Evolutionary conservation across 1,139 yeast species (phyloP).

Genomic region (Magnusiomyces magnusii): DNA sequence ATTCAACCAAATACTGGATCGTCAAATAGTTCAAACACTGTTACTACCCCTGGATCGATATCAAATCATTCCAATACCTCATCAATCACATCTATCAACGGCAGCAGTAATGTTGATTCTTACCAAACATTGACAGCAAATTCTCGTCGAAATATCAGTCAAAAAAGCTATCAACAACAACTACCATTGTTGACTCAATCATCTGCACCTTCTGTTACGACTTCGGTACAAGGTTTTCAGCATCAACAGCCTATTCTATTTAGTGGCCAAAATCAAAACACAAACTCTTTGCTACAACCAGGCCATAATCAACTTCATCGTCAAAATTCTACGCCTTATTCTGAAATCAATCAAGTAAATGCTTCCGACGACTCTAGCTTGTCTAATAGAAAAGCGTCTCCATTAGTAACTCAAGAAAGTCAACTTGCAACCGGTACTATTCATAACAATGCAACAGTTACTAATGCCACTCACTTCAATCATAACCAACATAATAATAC

Average conservation of each 20-base stretch:
- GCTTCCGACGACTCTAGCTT: background rate
- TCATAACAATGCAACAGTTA: background rate
- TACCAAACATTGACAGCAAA: slow-evolving; percentile 14
- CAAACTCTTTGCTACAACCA: slow-evolving; percentile 8
- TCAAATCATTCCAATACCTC: slow-evolving; percentile 1
- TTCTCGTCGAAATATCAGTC: slow-evolving; percentile 10
- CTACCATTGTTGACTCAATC: background rate
- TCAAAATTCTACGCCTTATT: slow-evolving; percentile 6
- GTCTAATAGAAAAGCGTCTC: background rate
- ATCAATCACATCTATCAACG: background rate
- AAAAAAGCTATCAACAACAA: slow-evolving; percentile 14
- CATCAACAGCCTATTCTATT: background rate
- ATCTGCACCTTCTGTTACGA: background rate
- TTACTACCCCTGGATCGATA: slow-evolving; percentile 13
- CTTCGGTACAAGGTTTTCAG: background rate
- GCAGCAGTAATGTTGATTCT: slow-evolving; percentile 4
- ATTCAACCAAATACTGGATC: background rate
- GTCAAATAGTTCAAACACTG: background rate
- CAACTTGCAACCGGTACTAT: background rate
- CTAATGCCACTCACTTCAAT: background rate
- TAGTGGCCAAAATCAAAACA: background rate
- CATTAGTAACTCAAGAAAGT: background rate
- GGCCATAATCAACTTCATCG: slow-evolving; percentile 14
- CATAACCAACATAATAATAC: background rate
- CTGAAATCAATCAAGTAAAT: background rate